Conservation (phyloP, 768 basidiomycete genomes). For the Suillus alpinus region DNA sequence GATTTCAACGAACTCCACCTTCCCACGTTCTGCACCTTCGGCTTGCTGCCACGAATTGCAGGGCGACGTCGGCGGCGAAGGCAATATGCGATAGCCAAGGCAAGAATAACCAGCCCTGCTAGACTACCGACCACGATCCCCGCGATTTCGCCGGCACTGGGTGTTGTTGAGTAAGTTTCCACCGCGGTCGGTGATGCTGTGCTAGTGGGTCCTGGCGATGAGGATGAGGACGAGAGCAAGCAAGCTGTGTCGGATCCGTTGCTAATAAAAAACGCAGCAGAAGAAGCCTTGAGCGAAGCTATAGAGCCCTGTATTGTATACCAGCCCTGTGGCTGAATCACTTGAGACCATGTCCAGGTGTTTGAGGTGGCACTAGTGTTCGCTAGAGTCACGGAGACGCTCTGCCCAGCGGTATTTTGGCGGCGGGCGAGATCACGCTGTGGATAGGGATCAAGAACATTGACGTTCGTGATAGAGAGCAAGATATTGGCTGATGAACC, state of each 20-base stretch:
- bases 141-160: slow-evolving; percentile 40
- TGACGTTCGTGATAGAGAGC: slow-evolving; percentile 40
- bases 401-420: not conserved
- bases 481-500: slow-evolving; percentile 29
- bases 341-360: slow-evolving; percentile 42
- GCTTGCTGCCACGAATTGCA: slow-evolving; percentile 27
- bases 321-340: slow-evolving; percentile 48
- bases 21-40: not conserved
- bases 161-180: slow-evolving; percentile 13
- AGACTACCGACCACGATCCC: slow-evolving; percentile 52
- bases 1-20: slow-evolving; percentile 29
- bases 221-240: slow-evolving; percentile 20
- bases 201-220: slow-evolving; percentile 5
- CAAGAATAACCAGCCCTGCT: slow-evolving; percentile 33
- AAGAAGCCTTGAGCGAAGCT: slow-evolving; percentile 12
- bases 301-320: slow-evolving; percentile 35
- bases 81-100: slow-evolving; percentile 33
- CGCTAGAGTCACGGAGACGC: slow-evolving; percentile 25
- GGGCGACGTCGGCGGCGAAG: slow-evolving; percentile 14
- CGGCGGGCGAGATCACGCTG: slow-evolving; percentile 19
- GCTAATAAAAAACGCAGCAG: slow-evolving; percentile 33
- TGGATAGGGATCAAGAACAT: slow-evolving; percentile 15
- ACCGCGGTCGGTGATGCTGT: slow-evolving; percentile 13
- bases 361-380: slow-evolving; percentile 20
- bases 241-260: slow-evolving; percentile 38